phyloP scores from a whole-genome alignment of 805 yeast genomes.

The Candida suzukii region DNA sequence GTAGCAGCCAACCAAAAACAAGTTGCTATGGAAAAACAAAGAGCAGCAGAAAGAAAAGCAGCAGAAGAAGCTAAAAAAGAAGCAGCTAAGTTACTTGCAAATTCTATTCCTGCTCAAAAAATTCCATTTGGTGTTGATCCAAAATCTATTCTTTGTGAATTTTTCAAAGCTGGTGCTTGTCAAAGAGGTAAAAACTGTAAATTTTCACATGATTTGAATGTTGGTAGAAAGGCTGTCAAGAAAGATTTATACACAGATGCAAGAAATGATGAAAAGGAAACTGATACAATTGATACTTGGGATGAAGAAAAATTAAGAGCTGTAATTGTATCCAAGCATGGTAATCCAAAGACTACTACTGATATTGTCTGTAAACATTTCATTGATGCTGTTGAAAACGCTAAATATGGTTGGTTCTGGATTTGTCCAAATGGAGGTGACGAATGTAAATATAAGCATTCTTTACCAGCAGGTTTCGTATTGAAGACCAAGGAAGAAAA shows the following conservation, averaged over 20 bases:
- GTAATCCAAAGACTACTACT: conserved; percentile 89
- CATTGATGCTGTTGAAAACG: conserved; percentile 95
- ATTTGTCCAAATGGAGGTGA: conserved; percentile 91
- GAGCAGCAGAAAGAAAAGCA: conserved; percentile 84
- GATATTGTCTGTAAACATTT: conserved; percentile 91
- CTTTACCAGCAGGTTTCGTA: conserved; percentile 94
- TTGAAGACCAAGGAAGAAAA: conserved; percentile 95
- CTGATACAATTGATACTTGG: conserved; percentile 94
- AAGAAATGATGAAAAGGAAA: conserved; percentile 54
- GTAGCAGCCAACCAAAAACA: conserved; percentile 39
- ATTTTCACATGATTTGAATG: conserved; percentile 80
- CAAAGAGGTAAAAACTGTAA: conserved; percentile 82
- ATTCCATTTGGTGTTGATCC: conserved; percentile 98
- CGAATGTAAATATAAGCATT: conserved; percentile 89
- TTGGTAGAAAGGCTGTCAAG: conserved; percentile 85
- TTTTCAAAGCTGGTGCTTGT: conserved; percentile 80
- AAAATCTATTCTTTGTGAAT: conserved; percentile 83
- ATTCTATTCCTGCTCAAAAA: conserved; percentile 64
- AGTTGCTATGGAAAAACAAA: conserved; percentile 50
- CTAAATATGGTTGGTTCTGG: conserved; percentile 99
- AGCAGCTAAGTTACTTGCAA: conserved; percentile 69
- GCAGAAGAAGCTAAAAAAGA: conserved; percentile 86
- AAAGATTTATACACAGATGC: conserved; percentile 90
- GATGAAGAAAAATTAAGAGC: conserved; percentile 90
- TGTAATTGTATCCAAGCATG: conserved; percentile 87